Evolutionary conservation across 2,329 filamentous ascomycete genomes (phyloP).

Genomic region (Sporothrix schenckii): DNA sequence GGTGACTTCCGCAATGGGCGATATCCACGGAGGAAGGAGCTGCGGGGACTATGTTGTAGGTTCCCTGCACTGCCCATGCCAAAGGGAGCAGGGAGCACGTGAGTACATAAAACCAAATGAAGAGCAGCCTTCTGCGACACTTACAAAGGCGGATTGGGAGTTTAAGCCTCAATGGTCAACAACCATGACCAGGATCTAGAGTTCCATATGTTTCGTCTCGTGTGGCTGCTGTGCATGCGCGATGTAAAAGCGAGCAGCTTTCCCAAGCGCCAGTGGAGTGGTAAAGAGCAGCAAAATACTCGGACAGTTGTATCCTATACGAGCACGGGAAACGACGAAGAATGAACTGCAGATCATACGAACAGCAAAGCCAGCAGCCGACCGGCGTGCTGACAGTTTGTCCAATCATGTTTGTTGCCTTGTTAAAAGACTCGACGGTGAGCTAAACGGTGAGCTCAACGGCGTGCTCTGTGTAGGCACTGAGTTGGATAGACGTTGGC

Average conservation of each 20-base stretch:
- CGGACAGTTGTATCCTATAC: neutral
- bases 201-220: neutral
- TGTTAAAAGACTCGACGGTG: neutral
- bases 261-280: neutral
- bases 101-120: too few species aligned
- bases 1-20: neutral
- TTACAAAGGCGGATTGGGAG: too few species aligned
- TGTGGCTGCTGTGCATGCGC: neutral
- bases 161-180: neutral
- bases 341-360: neutral
- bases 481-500: too few species aligned
- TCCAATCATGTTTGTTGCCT: neutral
- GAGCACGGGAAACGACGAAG: neutral
- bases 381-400: slow-evolving; percentile 2
- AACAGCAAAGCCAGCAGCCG: neutral
- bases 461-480: neutral
- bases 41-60: neutral
- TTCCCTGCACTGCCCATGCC: neutral
- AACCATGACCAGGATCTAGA: neutral
- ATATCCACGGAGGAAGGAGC: neutral
- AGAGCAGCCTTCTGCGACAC: too few species aligned
- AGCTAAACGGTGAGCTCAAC: neutral
- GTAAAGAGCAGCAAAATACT: neutral
- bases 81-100: too few species aligned
- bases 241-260: neutral